Conservation (phyloP, 2,329 filamentous ascomycete genomes). For the Madurella mycetomatis region DNA sequence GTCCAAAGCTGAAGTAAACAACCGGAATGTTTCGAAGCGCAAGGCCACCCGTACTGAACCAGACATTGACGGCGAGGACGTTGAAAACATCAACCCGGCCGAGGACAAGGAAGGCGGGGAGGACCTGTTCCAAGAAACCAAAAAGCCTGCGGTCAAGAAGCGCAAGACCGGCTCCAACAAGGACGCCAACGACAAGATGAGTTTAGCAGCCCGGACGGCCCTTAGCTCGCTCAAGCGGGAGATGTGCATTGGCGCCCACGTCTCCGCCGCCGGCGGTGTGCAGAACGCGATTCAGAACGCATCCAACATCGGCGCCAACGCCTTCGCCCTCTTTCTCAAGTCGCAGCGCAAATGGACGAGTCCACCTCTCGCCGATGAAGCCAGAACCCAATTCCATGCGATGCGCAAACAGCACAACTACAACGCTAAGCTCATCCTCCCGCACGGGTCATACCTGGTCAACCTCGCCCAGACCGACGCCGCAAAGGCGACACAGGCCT, state of each 20-base stretch:
- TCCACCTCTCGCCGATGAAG: conserved; percentile 66
- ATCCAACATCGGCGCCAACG: conserved; percentile 78
- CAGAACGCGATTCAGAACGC: conserved; percentile 82
- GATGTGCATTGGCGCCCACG: conserved; percentile 88
- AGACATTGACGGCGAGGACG: conserved; percentile 18
- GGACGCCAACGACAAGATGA: conserved; percentile 46
- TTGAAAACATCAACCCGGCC: conserved; percentile 19
- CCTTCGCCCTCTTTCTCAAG: conserved; percentile 93
- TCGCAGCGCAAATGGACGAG: conserved; percentile 94
- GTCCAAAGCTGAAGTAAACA: conserved; percentile 30
- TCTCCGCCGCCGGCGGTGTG: conserved; percentile 84
- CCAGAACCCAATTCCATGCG: conserved; percentile 64
- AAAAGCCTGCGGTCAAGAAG: conserved; percentile 27
- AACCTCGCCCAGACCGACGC: conserved; percentile 85
- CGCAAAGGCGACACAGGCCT: conserved; percentile 79
- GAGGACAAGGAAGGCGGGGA: conserved; percentile 28
- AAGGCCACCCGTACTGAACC: conserved; percentile 21
- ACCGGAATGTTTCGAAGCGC: conserved; percentile 17
- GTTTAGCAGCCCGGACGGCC: conserved; percentile 64
- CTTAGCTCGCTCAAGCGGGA: conserved; percentile 57
- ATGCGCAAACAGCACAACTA: conserved; percentile 67
- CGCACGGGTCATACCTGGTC: conserved; percentile 93
- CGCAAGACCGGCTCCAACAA: conserved; percentile 38
- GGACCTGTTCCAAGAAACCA: conserved; percentile 22
- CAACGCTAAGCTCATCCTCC: conserved; percentile 70